Base-by-base conservation (phyloP, 306 rosid species). In the Pterocarpus santalinus region DNA sequence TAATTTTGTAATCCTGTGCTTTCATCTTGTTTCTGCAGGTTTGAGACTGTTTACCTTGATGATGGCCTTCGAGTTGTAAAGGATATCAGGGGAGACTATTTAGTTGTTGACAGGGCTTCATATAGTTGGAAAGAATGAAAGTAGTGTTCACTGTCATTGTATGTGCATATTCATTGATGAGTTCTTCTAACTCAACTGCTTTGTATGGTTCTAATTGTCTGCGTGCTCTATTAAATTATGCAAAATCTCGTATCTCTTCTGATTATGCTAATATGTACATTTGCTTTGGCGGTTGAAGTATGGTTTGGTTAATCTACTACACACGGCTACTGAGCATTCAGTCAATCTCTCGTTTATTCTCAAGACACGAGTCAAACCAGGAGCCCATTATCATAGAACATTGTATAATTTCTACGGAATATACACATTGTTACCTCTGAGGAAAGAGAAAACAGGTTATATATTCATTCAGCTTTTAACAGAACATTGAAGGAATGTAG, bases 21-120 rank as follows among this genome's bases (percentile, higher is more conserved):
- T 78, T 61, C 67, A 61, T 82, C 72, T 44, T 81, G 62, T 80
- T 84, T 68, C 28, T 86, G 17, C 74, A 91, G 97, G 97, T 93
- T 95, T 84, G 95, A 93, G 14, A 84, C 89, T 2, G 88, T 93
- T 22, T 91, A 91, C 87, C 88, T 92, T 1, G 98, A 89, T 41
- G 89, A 92, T 2, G 92, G 91, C 80, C 87, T 91, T 82, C 88
- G 98, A 51, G 89, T 93, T 49, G 96, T 56, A 69, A 91, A 95
- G 87, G 99, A 95, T 79, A 90, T 95, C 58, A 86, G 95, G 81
- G 94, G 89, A 52, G 97, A 95, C 81, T 95, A 93, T 86, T 83
- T 95, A 84, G 89, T 95, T 52, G 99, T 90, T 13, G 96, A 93
- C 49, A 87, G 90, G 38, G 95, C 97, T 70, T 86, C 93, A 11